Conservation (phyloP, 139 green algal genomes). For the Chlorella vulgaris region DNA sequence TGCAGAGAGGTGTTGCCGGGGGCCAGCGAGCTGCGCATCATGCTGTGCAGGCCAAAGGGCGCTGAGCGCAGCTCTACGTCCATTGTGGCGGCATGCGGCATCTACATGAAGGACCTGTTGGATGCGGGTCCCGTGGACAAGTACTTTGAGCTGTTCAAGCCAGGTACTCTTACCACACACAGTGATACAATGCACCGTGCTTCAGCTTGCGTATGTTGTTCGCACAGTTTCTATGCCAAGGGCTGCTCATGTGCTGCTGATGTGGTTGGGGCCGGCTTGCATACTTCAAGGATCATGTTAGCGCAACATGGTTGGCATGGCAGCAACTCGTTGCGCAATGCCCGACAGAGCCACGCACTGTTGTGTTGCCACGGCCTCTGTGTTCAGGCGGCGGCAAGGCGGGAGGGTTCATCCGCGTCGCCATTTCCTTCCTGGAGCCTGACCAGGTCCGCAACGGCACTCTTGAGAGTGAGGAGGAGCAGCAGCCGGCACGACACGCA, state of each 20-base stretch:
- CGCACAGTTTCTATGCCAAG: too few relatives aligned
- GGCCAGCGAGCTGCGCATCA: conserved; percentile 82
- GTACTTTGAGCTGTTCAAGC: conserved; percentile 81
- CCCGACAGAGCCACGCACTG: too few relatives aligned
- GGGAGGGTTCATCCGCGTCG: conserved; percentile 85
- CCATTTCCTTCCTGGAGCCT: conserved; percentile 65
- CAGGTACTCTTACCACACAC: background rate
- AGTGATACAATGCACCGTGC: background rate
- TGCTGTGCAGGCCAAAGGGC: conserved; percentile 85
- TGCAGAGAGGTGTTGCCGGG: conserved; percentile 82
- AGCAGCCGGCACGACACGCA: background rate
- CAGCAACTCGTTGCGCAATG: too few relatives aligned
- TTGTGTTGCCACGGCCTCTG: too few relatives aligned
- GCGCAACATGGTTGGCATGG: too few relatives aligned
- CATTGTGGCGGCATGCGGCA: conserved; percentile 88
- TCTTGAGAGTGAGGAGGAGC: background rate
- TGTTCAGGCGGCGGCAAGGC: conserved; percentile 63
- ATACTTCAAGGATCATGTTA: too few relatives aligned
- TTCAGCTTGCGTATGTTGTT: too few relatives aligned
- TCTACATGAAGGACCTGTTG: conserved; percentile 90
- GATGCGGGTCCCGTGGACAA: conserved; percentile 93
- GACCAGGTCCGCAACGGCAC: conserved; percentile 41
- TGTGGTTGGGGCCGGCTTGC: too few relatives aligned
- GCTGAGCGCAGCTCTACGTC: conserved; percentile 55
- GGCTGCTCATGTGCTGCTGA: too few relatives aligned